Base-by-base conservation (phyloP, 192 early-diverging fungal genomes). In the Podila clonocystis region DNA sequence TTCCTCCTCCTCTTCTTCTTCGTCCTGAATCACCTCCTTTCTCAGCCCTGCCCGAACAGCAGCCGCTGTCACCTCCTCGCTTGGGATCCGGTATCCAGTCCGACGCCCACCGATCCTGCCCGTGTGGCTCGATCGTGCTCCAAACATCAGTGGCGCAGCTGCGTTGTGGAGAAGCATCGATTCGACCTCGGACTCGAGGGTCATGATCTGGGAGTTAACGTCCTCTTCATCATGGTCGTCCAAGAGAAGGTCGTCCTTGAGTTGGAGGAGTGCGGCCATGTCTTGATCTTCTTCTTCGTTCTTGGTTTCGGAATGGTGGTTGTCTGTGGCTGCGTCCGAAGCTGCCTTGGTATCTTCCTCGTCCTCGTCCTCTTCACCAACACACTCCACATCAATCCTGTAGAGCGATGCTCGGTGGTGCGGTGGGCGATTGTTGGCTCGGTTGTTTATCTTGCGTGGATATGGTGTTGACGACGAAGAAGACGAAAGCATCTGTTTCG, bases 321-420 rank as follows among this genome's bases (percentile, higher is more conserved):
- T 9, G n/a, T 31, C 33, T 38, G 28, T 4, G 2, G 12, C 29
- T 67, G n/a, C 50, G 1, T 36, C 41, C 8, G 50, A 52, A 55
- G 1, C 22, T 24, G 8, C 52, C 24, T 55, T 55, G n/a, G 52
- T 55, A 0, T 79, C 76, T 1, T 78, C 68, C 11, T 77, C 75
- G 9, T 71, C 75, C 19, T 79, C 76, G 12, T 79, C 76, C 60
- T 79, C 76, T 34, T 79, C 76, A 22, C 76, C 76, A 34, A 79
- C 76, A 28, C 76, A 59, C 13, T 79, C 76, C 1, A 79, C 76
- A 22, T 79, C 76, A 9, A 79, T 79, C 33, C 76, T 67, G 48
- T 79, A 79, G 1, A 79, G 22, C 3, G 76, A 79, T 0, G 76
- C 76, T 9, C 76, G 76, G 45, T 72, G 69, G 29, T 78, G 68